Base-by-base conservation (phyloP, 2,329 filamentous ascomycete genomes). In the Davidsoniella eucalypti region DNA sequence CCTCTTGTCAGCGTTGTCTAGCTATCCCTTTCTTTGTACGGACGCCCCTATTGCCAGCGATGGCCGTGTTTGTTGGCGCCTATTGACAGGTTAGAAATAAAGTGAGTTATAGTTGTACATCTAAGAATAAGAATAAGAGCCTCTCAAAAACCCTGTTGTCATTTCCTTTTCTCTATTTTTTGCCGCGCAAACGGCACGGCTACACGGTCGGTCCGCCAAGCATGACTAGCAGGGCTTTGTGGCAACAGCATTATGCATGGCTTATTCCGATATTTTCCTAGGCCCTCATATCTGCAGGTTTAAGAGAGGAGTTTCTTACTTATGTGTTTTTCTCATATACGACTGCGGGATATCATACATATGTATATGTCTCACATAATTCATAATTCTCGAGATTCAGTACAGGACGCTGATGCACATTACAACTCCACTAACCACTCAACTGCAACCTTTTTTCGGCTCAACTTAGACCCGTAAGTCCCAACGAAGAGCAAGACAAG, bases 401-500 rank as follows among this genome's bases (percentile, higher is more conserved):
- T 33, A 8, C 10, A 33, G 3, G 26, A 33, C 26, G 10, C 26
- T 9, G 26, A 3, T 33, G 26, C 26, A 33, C 26, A 21, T 12
- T 38, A 47, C 44, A 49, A 42, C 21, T 33, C 21, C 16, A 21
- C 26, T 29, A 25, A 14, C 33, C 23, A 33, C 26, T 38, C 47
- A 23, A 41, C 17, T 43, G 17, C 8, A 29, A 43, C 16, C 26
- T 12, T 33, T 33, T 33, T 12, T 7, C 26, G 26, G 26, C 26
- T 33, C 10, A 33, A 33, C 5, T 8, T 33, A 33, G 10, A 33
- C 1, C 26, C 26, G 33, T 12, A 47, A 47, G 16, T 23, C 45
- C 36, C 45, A 47, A 47, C 45, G 45, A 47, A 47, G 37, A n/a
- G 16, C 37, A 8, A 18, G 42, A 21, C 23, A 44, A 44, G 26